phyloP scores from a whole-genome alignment of 345 rosid genomes.

The Eucalyptus coolabah region DNA sequence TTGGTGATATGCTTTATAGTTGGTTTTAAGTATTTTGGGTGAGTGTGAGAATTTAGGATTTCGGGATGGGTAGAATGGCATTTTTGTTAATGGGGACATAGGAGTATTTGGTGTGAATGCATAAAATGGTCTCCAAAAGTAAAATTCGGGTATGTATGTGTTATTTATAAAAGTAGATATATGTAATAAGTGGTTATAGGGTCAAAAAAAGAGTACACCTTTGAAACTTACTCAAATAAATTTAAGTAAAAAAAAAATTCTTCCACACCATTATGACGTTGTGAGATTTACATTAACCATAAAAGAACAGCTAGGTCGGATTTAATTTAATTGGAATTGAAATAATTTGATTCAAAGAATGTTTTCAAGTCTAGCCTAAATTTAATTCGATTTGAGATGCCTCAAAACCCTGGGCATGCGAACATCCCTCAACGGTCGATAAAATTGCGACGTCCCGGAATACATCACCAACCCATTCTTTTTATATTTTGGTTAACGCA shows the following conservation, averaged over 20 bases:
- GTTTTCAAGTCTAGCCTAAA: not conserved
- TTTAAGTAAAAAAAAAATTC: not conserved
- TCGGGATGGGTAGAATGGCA: not conserved
- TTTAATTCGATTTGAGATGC: not conserved
- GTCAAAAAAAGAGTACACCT: not conserved
- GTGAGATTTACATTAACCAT: not conserved
- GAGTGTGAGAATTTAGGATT: not conserved
- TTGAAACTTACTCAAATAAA: not conserved
- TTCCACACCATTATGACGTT: not conserved
- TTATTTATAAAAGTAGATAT: too few species aligned
- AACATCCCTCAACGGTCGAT: accelerated
- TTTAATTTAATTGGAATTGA: too few species aligned
- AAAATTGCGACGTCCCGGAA: accelerated
- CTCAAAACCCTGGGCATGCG: accelerated
- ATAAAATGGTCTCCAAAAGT: not conserved
- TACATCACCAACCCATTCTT: too few species aligned
- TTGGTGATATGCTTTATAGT: not conserved
- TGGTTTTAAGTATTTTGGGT: not conserved
- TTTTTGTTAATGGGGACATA: not conserved
- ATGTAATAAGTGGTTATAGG: not conserved
- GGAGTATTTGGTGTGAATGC: not conserved
- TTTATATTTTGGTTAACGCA: too few species aligned
- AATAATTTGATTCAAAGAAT: not conserved
- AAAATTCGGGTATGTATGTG: not conserved
- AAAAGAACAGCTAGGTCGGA: not conserved